phyloP scores from a whole-genome alignment of 2,329 filamentous ascomycete genomes.

The Arthrinium phaeospermum region DNA sequence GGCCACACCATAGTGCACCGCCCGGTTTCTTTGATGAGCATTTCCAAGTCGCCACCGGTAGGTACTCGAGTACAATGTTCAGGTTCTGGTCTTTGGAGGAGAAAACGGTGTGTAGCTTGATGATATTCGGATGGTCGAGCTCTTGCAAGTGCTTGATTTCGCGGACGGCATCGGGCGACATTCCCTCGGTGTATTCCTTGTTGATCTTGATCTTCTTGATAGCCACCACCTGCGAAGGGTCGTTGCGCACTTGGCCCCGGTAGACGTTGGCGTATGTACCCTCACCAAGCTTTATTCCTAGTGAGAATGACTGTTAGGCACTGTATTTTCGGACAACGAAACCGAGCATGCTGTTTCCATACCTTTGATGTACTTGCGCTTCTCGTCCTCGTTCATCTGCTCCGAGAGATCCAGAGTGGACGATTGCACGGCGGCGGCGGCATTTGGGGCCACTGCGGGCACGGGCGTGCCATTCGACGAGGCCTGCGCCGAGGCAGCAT shows the following conservation, averaged over 20 bases:
- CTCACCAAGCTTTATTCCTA: constrained; percentile 89
- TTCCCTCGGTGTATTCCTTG: constrained; percentile 85
- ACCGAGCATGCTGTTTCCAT: constrained; percentile 26
- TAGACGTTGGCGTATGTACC: constrained; percentile 98
- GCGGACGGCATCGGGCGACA: constrained; percentile 92
- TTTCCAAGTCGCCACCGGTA: constrained; percentile 94
- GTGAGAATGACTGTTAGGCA: background rate
- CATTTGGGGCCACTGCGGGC: constrained; percentile 33
- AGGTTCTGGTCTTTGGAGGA: constrained; percentile 96
- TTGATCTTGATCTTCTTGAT: constrained; percentile 94
- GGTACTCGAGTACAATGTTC: constrained; percentile 91
- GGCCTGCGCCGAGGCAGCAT: constrained; percentile 43
- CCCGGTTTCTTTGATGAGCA: constrained; percentile 86
- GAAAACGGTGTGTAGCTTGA: constrained; percentile 90
- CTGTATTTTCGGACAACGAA: background rate
- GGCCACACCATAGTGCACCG: constrained; percentile 80
- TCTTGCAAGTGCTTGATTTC: constrained; percentile 97
- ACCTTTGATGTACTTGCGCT: constrained; percentile 91
- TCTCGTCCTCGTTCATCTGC: constrained; percentile 81
- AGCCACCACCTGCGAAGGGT: constrained; percentile 79
- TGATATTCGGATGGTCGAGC: constrained; percentile 93
- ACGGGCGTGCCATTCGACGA: constrained; percentile 55
- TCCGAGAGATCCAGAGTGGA: constrained; percentile 68
- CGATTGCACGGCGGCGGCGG: constrained; percentile 36
- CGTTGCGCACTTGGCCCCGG: constrained; percentile 77